Evolutionary conservation across 192 early-diverging fungal genomes (phyloP).

Genomic region (Geranomyces michiganensis): DNA sequence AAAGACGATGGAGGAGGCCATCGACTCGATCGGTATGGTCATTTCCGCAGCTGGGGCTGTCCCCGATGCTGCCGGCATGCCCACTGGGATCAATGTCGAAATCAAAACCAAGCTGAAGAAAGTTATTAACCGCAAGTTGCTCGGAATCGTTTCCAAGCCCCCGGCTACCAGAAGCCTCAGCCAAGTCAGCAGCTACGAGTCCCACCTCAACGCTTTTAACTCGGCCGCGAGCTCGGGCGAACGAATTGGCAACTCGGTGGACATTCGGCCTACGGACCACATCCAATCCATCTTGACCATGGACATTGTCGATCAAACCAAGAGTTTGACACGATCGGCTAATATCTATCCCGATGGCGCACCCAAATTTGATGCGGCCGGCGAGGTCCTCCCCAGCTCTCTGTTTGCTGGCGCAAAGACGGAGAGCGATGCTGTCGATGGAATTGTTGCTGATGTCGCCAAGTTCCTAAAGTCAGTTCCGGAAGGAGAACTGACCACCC

Average conservation of each 20-base stretch:
- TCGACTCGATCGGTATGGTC: not conserved
- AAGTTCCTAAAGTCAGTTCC: not conserved
- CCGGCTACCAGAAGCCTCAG: not conserved
- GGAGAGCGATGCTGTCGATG: not conserved
- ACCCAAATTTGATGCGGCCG: not conserved
- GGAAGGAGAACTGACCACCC: not conserved
- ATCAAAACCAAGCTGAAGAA: not conserved
- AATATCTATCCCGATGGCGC: not conserved
- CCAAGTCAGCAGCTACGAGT: not conserved
- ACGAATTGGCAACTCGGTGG: not conserved
- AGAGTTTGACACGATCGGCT: not conserved
- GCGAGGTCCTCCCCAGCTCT: not conserved
- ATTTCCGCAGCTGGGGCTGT: not conserved
- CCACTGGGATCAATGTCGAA: not conserved
- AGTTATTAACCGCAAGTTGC: not conserved
- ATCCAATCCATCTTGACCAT: not conserved
- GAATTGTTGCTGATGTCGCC: not conserved
- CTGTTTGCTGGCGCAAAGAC: not conserved
- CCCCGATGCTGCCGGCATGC: not conserved
- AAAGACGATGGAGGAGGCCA: not conserved
- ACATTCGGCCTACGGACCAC: not conserved
- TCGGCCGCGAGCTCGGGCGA: not conserved
- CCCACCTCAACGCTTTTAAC: conserved; percentile 2
- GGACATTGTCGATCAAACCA: not conserved
- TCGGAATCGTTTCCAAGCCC: not conserved